Percentiles rank a stretch among this genome's conserved stretches.
Conservation (phyloP, 2,329 filamentous ascomycete genomes). For the Macrophomina tecta region DNA sequence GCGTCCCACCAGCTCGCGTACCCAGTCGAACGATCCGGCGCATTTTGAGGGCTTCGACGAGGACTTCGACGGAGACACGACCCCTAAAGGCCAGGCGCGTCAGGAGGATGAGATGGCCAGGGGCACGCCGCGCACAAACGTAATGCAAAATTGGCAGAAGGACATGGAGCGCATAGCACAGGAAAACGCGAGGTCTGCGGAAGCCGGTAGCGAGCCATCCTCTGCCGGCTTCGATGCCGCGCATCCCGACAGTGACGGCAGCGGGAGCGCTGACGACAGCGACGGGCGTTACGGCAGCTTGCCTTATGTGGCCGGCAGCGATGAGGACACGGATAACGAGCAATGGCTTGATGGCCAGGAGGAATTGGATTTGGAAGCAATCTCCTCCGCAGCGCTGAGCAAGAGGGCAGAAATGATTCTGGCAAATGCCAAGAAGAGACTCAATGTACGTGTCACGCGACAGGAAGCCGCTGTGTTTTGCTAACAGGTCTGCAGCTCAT, state of each 20-base stretch:
- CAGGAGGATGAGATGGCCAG: background rate
- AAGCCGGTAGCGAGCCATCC: conserved; percentile 3
- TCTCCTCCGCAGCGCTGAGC: conserved; percentile 77
- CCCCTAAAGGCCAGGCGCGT: conserved; percentile 17
- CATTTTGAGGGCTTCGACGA: conserved; percentile 21
- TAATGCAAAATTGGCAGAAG: conserved; percentile 26
- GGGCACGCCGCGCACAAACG: conserved; percentile 19
- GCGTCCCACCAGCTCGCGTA: conserved; percentile 3
- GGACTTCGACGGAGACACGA: conserved; percentile 25
- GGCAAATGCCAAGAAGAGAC: conserved; percentile 85
- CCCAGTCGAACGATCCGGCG: background rate
- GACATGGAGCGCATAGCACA: conserved; percentile 20
- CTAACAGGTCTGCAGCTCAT: conserved; percentile 69
- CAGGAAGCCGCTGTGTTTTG: conserved; percentile 7
- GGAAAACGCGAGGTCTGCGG: background rate
- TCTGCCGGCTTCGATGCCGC: conserved; percentile 14
- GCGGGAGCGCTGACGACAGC: conserved; percentile 37
- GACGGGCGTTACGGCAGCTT: conserved; percentile 40
- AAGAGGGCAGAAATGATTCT: conserved; percentile 87
- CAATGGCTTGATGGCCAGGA: conserved; percentile 45
- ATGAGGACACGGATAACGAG: conserved; percentile 47
- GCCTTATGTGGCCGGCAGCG: conserved; percentile 31
- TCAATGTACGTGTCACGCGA: conserved; percentile 70
- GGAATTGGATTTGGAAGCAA: conserved; percentile 62
- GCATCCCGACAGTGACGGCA: conserved; percentile 19